A percentile compares a stretch with the other conserved stretches of the same genome.
Conservation (phyloP, 1,139 yeast species). For the Pichia kudriavzevii region DNA sequence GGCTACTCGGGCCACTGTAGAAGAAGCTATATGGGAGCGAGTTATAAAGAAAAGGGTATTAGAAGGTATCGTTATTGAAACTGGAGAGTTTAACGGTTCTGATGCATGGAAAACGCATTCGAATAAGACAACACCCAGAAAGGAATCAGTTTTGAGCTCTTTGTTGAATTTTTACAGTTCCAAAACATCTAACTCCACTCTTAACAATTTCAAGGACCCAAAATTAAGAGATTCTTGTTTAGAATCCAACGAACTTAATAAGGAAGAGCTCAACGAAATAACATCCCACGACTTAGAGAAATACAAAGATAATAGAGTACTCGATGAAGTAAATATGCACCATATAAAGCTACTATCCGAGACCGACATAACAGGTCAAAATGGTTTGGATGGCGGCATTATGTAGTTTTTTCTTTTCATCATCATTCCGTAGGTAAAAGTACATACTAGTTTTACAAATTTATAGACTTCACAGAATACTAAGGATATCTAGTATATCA, state of each 20-base stretch:
- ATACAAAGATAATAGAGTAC: conserved; percentile 3
- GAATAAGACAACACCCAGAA: conserved; percentile 8
- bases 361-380: conserved; percentile 12
- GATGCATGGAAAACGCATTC: conserved; percentile 20
- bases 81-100: conserved; percentile 64
- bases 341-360: conserved; percentile 13
- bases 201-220: conserved; percentile 7
- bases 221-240: neutral
- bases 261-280: conserved; percentile 43
- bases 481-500: conserved; percentile 3
- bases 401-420: neutral
- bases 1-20: conserved; percentile 71
- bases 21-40: conserved; percentile 67
- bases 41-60: conserved; percentile 74
- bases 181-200: conserved; percentile 2
- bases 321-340: conserved; percentile 8
- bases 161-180: conserved; percentile 12
- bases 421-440: neutral
- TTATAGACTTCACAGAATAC: neutral
- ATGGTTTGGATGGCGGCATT: conserved; percentile 4
- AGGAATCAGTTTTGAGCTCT: conserved; percentile 8
- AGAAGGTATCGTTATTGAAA: conserved; percentile 75
- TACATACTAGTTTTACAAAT: neutral
- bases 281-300: conserved; percentile 4
- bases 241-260: conserved; percentile 7